These are phyloP conservation scores for Panellus pusillus DNA, from an alignment of 768 basidiomycete genomes.

Conservation along the genomic window DNA sequence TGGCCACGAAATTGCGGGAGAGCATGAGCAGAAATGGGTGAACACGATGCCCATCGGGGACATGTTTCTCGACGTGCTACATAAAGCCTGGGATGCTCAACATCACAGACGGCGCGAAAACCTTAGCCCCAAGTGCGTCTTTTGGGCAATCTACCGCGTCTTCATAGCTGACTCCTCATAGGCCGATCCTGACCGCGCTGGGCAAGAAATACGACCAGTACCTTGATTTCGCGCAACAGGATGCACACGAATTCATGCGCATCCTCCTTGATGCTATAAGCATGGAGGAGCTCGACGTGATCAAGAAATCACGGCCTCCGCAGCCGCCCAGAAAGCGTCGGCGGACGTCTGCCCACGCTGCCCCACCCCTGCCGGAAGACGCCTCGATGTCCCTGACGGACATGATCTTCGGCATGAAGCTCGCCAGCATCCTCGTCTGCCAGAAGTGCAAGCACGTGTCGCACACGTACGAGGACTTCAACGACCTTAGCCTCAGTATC, in stretches of 20 bases:
- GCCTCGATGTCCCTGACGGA: constrained; percentile 75
- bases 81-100: constrained; percentile 65
- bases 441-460: constrained; percentile 93
- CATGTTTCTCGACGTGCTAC: constrained; percentile 59
- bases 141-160: not conserved
- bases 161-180: constrained; percentile 26
- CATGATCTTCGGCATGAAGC: constrained; percentile 85
- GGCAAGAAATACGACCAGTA: constrained; percentile 93
- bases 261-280: constrained; percentile 89
- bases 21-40: constrained; percentile 52
- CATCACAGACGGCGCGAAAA: constrained; percentile 47
- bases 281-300: constrained; percentile 93
- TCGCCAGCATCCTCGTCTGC: constrained; percentile 91
- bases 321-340: constrained; percentile 41
- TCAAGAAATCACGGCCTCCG: constrained; percentile 69
- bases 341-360: constrained; percentile 21
- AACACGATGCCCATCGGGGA: constrained; percentile 72
- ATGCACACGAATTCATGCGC: constrained; percentile 90
- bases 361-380: constrained; percentile 38
- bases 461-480: constrained; percentile 90
- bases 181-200: constrained; percentile 63
- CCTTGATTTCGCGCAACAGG: constrained; percentile 92
- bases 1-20: constrained; percentile 55
- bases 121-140: constrained; percentile 67
- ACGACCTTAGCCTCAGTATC: constrained; percentile 89